phyloP scores from a whole-genome alignment of 2,329 filamentous ascomycete genomes.

The Sphaerulina musiva region DNA sequence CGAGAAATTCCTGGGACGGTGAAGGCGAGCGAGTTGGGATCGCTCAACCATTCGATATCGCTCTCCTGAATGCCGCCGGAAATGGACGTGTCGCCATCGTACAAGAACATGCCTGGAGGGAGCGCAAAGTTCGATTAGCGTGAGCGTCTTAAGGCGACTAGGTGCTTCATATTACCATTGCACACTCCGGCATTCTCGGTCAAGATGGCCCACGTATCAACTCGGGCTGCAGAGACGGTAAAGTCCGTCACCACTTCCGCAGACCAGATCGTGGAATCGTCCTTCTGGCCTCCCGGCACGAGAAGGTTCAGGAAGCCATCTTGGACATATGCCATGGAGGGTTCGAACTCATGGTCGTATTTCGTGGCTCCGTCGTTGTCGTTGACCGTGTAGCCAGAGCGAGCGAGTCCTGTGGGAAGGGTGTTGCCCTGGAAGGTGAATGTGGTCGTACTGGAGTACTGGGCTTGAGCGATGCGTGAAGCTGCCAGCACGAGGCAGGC shows the following conservation, averaged over 20 bases:
- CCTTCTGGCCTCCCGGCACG: constrained; percentile 10
- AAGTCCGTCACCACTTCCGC: constrained; percentile 13
- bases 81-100: constrained; percentile 14
- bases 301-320: constrained; percentile 15
- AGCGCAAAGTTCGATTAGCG: not conserved
- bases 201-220: constrained; percentile 16
- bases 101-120: constrained; percentile 19
- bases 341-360: constrained; percentile 4
- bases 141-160: not conserved
- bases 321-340: constrained; percentile 4
- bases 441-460: constrained; percentile 8
- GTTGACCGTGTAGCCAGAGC: not conserved
- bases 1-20: constrained; percentile 2
- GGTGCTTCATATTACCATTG: constrained; percentile 4
- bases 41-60: constrained; percentile 23
- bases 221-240: constrained; percentile 13
- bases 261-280: constrained; percentile 7
- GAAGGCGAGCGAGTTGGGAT: constrained; percentile 11
- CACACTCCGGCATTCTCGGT: constrained; percentile 13
- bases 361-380: not conserved
- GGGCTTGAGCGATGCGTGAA: not conserved
- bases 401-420: constrained; percentile 5
- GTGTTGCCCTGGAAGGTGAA: constrained; percentile 7
- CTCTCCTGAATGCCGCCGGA: constrained; percentile 14
- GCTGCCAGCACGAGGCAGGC: not conserved